These are phyloP conservation scores for Psilocybe subaeruginosa DNA, from an alignment of 768 basidiomycete species.

Conservation along the genomic window DNA sequence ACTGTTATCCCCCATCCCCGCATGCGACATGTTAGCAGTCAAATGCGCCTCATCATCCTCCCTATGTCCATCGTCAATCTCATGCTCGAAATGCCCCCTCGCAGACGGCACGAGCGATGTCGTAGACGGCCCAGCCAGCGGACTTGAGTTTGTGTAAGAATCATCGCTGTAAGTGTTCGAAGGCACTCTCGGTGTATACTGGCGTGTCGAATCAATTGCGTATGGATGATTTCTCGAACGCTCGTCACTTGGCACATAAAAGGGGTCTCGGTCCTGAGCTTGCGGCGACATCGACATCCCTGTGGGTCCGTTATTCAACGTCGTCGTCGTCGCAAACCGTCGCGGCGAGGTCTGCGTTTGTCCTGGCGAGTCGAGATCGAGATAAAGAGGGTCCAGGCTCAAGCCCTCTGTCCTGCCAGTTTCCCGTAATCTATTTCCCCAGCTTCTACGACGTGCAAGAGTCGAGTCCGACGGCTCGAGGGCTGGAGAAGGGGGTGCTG, in stretches of 20 bases:
- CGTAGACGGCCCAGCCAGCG: conserved; percentile 53
- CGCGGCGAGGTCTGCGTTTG: conserved; percentile 21
- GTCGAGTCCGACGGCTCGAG: conserved; percentile 54
- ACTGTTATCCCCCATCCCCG: conserved; percentile 23
- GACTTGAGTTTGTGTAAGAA: conserved; percentile 43
- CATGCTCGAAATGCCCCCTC: conserved; percentile 34
- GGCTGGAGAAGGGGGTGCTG: conserved; percentile 58
- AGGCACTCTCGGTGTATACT: conserved; percentile 33
- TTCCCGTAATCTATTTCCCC: conserved; percentile 44
- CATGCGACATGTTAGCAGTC: conserved; percentile 52
- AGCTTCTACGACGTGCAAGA: conserved; percentile 60
- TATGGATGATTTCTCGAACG: conserved; percentile 32
- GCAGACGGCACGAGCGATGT: conserved; percentile 48
- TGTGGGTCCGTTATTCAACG: neutral
- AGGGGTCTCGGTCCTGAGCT: conserved; percentile 38
- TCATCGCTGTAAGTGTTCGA: conserved; percentile 19
- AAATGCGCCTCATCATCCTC: conserved; percentile 66
- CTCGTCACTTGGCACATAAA: conserved; percentile 45
- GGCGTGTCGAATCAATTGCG: conserved; percentile 30
- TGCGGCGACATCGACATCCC: conserved; percentile 7
- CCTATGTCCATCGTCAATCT: conserved; percentile 41
- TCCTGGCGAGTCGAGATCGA: conserved; percentile 28
- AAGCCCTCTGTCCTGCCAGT: conserved; percentile 10
- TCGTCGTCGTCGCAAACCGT: conserved; percentile 20
- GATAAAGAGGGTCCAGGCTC: conserved; percentile 50